Evolutionary conservation across 2,329 filamentous ascomycete genomes (phyloP).

Genomic region (Mycosphaerelloides madeirae): DNA sequence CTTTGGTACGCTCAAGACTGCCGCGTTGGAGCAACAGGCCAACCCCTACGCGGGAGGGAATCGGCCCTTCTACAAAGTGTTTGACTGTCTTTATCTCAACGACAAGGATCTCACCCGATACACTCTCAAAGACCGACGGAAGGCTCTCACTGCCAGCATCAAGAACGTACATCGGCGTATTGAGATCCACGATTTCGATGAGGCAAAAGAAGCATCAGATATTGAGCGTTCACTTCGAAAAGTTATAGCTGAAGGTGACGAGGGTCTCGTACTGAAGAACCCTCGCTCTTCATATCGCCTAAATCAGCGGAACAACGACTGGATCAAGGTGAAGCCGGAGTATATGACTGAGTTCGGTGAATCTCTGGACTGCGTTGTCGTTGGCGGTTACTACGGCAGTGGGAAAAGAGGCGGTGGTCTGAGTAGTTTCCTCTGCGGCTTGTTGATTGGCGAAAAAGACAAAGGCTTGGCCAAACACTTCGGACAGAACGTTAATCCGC

Average conservation of each 20-base stretch:
- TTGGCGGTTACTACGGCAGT: constrained; percentile 90
- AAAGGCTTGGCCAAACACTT: background rate
- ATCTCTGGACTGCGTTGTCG: constrained; percentile 79
- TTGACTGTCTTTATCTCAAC: constrained; percentile 89
- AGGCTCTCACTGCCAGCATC: constrained; percentile 68
- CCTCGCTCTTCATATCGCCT: constrained; percentile 79
- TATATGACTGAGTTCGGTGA: constrained; percentile 98
- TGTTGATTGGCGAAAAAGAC: constrained; percentile 36
- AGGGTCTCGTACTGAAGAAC: constrained; percentile 91
- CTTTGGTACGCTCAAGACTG: constrained; percentile 91
- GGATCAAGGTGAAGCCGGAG: constrained; percentile 98
- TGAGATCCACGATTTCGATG: constrained; percentile 71
- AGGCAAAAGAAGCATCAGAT: constrained; percentile 61
- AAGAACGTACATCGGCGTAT: constrained; percentile 67
- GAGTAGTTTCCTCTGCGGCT: constrained; percentile 84
- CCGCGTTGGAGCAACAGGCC: constrained; percentile 72
- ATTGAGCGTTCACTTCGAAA: constrained; percentile 76
- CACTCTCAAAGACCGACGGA: constrained; percentile 72
- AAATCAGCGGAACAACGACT: constrained; percentile 88
- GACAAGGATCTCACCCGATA: constrained; percentile 74
- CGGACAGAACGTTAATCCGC: constrained; percentile 44
- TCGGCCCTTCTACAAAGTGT: constrained; percentile 76
- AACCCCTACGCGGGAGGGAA: constrained; percentile 64
- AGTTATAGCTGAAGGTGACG: constrained; percentile 80
- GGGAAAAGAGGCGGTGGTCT: constrained; percentile 77